Evolutionary conservation across 108 stramenopile species (phyloP).

Genomic region (Pseudonitzschia multiseries): DNA sequence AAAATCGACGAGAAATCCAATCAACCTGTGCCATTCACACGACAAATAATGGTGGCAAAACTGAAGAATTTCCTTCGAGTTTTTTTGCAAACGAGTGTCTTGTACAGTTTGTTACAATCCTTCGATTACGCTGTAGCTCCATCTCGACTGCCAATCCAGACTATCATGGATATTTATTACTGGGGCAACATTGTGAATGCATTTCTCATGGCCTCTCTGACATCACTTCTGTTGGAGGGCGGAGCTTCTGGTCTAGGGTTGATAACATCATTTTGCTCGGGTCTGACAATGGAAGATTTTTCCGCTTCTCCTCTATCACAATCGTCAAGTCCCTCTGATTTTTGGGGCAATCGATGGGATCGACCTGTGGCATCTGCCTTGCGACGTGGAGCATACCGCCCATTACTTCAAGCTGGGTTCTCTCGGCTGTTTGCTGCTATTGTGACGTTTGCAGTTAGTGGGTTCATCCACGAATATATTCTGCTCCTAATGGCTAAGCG

Average conservation of each 20-base stretch:
- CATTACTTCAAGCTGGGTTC: slow-evolving; percentile 27
- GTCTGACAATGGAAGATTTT: slow-evolving; percentile 28
- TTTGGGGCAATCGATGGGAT: slow-evolving; percentile 66
- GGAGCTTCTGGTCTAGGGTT: slow-evolving; percentile 28
- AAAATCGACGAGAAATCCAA: slow-evolving; percentile 25
- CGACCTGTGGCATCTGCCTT: slow-evolving; percentile 40
- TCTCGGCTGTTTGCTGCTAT: slow-evolving; percentile 40
- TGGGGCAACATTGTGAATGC: slow-evolving; percentile 28
- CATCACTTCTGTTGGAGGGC: slow-evolving; percentile 14
- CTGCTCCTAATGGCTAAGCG: slow-evolving; percentile 28
- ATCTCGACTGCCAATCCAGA: neutral
- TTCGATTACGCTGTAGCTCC: slow-evolving; percentile 15
- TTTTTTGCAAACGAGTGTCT: slow-evolving; percentile 20
- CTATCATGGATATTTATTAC: slow-evolving; percentile 14
- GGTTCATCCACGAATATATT: slow-evolving; percentile 59
- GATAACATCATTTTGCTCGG: slow-evolving; percentile 19
- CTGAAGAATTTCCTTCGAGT: slow-evolving; percentile 7
- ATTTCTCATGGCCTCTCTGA: slow-evolving; percentile 27
- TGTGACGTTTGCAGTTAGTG: slow-evolving; percentile 46
- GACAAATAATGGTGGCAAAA: slow-evolving; percentile 14
- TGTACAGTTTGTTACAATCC: slow-evolving; percentile 26
- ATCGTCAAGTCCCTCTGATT: slow-evolving; percentile 48
- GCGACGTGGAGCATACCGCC: slow-evolving; percentile 49
- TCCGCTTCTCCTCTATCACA: slow-evolving; percentile 26
- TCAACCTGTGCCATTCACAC: slow-evolving; percentile 31